phyloP scores from a whole-genome alignment of 108 stramenopile genomes.

The Cyclotella baltica region DNA sequence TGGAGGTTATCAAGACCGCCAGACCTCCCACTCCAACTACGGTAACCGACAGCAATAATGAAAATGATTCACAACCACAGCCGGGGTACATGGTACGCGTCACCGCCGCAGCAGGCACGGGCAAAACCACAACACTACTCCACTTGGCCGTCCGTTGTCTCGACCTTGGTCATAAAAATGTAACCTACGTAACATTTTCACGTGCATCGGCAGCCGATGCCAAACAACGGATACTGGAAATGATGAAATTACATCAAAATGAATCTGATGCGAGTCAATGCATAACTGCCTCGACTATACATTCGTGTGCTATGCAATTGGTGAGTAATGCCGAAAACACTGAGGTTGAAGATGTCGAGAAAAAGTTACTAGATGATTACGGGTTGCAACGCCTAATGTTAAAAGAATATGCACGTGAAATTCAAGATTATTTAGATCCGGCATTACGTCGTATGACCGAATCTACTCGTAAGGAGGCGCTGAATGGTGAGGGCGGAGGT shows the following conservation, averaged over 20 bases:
- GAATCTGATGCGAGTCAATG: neutral
- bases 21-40: constrained; percentile 5
- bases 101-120: constrained; percentile 54
- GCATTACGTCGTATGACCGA: constrained; percentile 3
- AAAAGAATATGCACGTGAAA: constrained; percentile 8
- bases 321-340: neutral
- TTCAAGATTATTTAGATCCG: constrained; percentile 14
- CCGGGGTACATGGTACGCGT: constrained; percentile 44
- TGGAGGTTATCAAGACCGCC: constrained; percentile 1
- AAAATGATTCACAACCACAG: neutral
- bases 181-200: constrained; percentile 53
- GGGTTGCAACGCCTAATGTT: constrained; percentile 10
- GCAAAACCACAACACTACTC: constrained; percentile 53
- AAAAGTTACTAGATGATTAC: constrained; percentile 16
- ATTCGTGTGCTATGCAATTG: constrained; percentile 43
- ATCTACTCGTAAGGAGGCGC: neutral
- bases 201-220: constrained; percentile 49
- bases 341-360: constrained; percentile 13
- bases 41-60: neutral
- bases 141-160: constrained; percentile 39
- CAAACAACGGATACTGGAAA: constrained; percentile 28
- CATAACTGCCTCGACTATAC: constrained; percentile 40
- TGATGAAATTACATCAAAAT: constrained; percentile 2
- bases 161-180: constrained; percentile 34
- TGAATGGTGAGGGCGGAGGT: too few relatives aligned